phyloP scores from a whole-genome alignment of 148 eudicot species.

The Rhododendron simsii region DNA sequence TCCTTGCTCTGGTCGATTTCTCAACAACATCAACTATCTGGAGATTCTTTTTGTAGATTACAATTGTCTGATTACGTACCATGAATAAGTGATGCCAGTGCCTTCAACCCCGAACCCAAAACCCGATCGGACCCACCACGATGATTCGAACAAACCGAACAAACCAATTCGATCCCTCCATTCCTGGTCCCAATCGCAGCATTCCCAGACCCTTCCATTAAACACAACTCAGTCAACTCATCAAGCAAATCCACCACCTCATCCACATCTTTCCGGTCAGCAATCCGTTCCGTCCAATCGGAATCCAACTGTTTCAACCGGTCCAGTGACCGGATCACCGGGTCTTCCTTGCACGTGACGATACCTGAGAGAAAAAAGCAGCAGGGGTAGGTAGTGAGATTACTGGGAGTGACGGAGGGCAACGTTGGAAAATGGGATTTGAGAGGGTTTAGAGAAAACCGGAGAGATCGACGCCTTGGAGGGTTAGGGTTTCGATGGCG shows the following conservation, averaged over 20 bases:
- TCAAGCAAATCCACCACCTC: constrained; percentile 34
- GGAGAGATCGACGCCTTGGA: constrained; percentile 95
- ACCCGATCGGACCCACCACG: constrained; percentile 18
- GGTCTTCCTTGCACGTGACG: constrained; percentile 49
- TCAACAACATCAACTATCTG: not conserved
- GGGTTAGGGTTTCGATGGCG: constrained; percentile 80
- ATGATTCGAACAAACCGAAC: constrained; percentile 38
- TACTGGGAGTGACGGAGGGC: not conserved
- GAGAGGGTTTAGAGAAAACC: constrained; percentile 22
- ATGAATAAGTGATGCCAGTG: constrained; percentile 48
- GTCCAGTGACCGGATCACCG: constrained; percentile 47
- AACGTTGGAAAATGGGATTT: not conserved
- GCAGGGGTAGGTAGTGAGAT: not conserved
- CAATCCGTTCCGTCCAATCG: not conserved
- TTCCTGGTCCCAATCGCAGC: constrained; percentile 64
- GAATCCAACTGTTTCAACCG: constrained; percentile 31
- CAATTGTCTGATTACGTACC: constrained; percentile 33
- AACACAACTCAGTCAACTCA: constrained; percentile 36
- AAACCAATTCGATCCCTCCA: constrained; percentile 64
- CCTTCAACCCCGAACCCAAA: constrained; percentile 35
- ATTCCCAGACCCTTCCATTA: constrained; percentile 32
- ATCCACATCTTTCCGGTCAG: constrained; percentile 12
- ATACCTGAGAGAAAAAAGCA: constrained; percentile 34
- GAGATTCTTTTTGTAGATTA: not conserved
- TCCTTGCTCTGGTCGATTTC: too few species aligned